These are phyloP conservation scores for Boletus patriciae DNA, from an alignment of 768 basidiomycete genomes.

Conservation along the genomic window DNA sequence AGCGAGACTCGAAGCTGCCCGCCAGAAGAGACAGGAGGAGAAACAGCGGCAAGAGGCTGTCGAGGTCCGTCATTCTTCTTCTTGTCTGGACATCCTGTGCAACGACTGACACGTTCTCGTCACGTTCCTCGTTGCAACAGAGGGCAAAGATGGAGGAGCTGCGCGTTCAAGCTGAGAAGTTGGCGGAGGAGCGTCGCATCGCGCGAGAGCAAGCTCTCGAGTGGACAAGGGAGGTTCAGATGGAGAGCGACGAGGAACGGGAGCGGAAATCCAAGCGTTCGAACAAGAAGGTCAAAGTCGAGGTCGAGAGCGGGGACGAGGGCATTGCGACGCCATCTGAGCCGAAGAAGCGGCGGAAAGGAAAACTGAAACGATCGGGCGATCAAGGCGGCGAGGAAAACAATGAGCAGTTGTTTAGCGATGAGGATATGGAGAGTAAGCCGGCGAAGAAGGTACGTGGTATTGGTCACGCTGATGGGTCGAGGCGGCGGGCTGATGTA, in stretches of 20 bases:
- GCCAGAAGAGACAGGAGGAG: conserved; percentile 79
- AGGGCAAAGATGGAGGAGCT: conserved; percentile 61
- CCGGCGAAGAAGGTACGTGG: conserved; percentile 65
- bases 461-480: background rate
- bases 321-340: conserved; percentile 37
- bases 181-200: conserved; percentile 75
- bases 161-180: conserved; percentile 66
- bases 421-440: conserved; percentile 58
- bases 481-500: background rate
- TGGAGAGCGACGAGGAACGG: conserved; percentile 76
- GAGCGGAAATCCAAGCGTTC: conserved; percentile 62
- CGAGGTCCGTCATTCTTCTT: conserved; percentile 51
- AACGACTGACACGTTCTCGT: background rate
- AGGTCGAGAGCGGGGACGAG: conserved; percentile 53
- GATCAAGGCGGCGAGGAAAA: conserved; percentile 55
- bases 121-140: conserved; percentile 36
- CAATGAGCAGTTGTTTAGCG: conserved; percentile 67
- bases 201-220: conserved; percentile 78
- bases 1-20: conserved; percentile 73
- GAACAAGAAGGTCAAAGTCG: conserved; percentile 53
- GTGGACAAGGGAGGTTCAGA: conserved; percentile 69
- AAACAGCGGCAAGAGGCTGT: conserved; percentile 59
- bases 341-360: conserved; percentile 77
- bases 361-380: conserved; percentile 61
- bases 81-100: background rate